Conservation (phyloP, 306 rosid species). For the Lupinus albus region DNA sequence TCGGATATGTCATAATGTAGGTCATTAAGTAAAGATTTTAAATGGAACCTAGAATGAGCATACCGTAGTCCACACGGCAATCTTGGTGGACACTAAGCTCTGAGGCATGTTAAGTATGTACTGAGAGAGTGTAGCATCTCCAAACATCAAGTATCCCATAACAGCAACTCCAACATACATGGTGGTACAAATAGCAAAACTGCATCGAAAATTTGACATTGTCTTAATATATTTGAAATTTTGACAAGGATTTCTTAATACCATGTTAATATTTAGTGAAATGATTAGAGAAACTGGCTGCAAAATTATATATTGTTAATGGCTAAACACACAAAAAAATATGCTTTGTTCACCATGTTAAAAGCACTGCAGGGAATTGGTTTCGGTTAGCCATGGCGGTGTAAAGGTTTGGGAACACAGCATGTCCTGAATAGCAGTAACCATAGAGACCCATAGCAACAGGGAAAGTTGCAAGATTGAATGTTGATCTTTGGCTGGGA, state of each 20-base stretch:
- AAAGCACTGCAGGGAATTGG: slow-evolving; percentile 80
- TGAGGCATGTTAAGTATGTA: slow-evolving; percentile 91
- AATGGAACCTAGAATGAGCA: slow-evolving; percentile 33
- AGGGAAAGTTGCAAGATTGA: slow-evolving; percentile 77
- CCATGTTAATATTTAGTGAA: not conserved
- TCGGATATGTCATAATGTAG: no score
- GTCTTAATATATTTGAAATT: not conserved
- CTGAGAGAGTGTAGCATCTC: slow-evolving; percentile 68
- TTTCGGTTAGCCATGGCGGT: slow-evolving; percentile 81
- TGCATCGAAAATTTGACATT: slow-evolving; percentile 31
- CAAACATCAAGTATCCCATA: slow-evolving; percentile 83
- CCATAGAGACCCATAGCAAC: slow-evolving; percentile 96
- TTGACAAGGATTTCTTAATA: not conserved
- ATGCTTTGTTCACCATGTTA: slow-evolving; percentile 65
- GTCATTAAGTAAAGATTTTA: not conserved
- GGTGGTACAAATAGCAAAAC: slow-evolving; percentile 71
- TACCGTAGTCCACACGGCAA: slow-evolving; percentile 98
- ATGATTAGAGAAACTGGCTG: not conserved
- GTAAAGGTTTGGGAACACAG: slow-evolving; percentile 92
- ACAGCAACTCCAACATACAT: slow-evolving; percentile 73
- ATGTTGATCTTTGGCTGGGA: slow-evolving; percentile 57
- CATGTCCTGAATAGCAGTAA: slow-evolving; percentile 95
- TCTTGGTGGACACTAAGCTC: slow-evolving; percentile 68
- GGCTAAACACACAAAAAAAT: not conserved
- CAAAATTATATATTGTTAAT: not conserved